Conservation (phyloP, 768 basidiomycete species). For the Rhizopogon salebrosus region DNA sequence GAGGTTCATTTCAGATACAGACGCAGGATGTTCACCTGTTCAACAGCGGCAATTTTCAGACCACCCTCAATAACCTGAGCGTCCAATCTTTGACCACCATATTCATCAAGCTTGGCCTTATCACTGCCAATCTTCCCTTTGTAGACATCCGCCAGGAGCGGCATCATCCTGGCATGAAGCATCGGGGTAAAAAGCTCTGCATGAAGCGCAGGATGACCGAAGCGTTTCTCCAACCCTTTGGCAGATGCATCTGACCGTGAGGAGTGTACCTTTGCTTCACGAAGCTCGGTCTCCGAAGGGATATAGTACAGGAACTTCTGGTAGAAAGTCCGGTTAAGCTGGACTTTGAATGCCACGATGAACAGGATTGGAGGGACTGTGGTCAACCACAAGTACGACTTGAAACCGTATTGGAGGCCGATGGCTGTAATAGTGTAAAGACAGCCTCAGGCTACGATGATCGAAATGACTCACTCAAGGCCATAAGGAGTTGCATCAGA, state of each 20-base stretch:
- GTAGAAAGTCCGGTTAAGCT: slow-evolving; percentile 66
- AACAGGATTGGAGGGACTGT: slow-evolving; percentile 85
- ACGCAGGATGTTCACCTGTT: slow-evolving; percentile 44
- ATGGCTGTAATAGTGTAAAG: slow-evolving; percentile 50
- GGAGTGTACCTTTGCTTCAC: slow-evolving; percentile 69
- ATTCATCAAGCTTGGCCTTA: slow-evolving; percentile 66
- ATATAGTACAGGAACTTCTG: slow-evolving; percentile 74
- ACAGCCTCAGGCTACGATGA: neutral
- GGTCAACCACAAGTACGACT: slow-evolving; percentile 72
- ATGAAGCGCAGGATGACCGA: slow-evolving; percentile 91
- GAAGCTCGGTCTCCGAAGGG: slow-evolving; percentile 78
- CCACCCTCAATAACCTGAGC: slow-evolving; percentile 73
- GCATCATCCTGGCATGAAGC: slow-evolving; percentile 84
- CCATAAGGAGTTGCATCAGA: slow-evolving; percentile 85
- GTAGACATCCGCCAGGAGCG: slow-evolving; percentile 70
- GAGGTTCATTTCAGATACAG: neutral
- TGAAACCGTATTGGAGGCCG: slow-evolving; percentile 74
- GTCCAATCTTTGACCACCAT: slow-evolving; percentile 72
- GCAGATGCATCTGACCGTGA: slow-evolving; percentile 67
- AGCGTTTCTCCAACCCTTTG: slow-evolving; percentile 81
- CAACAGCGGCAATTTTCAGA: slow-evolving; percentile 77
- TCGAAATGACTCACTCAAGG: slow-evolving; percentile 61
- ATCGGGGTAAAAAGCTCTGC: slow-evolving; percentile 84
- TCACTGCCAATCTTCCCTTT: slow-evolving; percentile 62
- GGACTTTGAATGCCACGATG: slow-evolving; percentile 78